These are phyloP conservation scores for Puccinia horiana DNA, from an alignment of 1,284 basidiomycete species.

Conservation along the genomic window DNA sequence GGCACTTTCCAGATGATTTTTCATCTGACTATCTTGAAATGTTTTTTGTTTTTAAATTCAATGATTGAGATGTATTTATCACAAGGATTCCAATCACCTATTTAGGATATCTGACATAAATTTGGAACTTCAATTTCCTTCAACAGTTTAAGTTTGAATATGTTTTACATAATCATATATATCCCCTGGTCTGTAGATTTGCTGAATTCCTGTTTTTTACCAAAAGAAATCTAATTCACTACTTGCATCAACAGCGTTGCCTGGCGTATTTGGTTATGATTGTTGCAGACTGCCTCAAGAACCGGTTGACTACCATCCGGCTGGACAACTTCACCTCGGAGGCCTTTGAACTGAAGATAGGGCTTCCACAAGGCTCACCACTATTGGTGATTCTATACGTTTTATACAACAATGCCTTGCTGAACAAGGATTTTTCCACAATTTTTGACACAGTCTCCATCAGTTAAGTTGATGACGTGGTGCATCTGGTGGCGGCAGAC, in stretches of 20 bases:
- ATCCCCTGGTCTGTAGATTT: too few relatives aligned
- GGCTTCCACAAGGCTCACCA: constrained; percentile 20
- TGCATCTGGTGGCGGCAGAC: not conserved
- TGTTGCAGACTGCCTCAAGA: not conserved
- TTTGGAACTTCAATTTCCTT: too few relatives aligned
- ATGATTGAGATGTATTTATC: too few relatives aligned
- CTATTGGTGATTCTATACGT: constrained; percentile 1
- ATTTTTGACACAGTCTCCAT: not conserved
- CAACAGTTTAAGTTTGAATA: too few relatives aligned
- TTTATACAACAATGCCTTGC: constrained; percentile 8
- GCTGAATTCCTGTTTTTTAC: too few relatives aligned
- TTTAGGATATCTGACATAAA: too few relatives aligned
- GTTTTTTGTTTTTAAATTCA: too few relatives aligned
- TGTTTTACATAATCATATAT: too few relatives aligned
- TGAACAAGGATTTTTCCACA: not conserved
- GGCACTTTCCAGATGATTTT: too few relatives aligned
- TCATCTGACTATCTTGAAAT: too few relatives aligned
- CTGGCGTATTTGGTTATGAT: not conserved
- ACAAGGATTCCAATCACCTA: too few relatives aligned
- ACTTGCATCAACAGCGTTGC: not conserved
- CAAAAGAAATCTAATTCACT: not conserved
- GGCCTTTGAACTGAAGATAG: not conserved
- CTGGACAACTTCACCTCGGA: not conserved
- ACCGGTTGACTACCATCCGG: not conserved
- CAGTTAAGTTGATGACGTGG: constrained; percentile 24